A percentile compares a stretch with the other conserved stretches of the same genome.
Evolutionary conservation across 768 basidiomycete species (phyloP).

Genomic region (Pulveroboletus sp.): DNA sequence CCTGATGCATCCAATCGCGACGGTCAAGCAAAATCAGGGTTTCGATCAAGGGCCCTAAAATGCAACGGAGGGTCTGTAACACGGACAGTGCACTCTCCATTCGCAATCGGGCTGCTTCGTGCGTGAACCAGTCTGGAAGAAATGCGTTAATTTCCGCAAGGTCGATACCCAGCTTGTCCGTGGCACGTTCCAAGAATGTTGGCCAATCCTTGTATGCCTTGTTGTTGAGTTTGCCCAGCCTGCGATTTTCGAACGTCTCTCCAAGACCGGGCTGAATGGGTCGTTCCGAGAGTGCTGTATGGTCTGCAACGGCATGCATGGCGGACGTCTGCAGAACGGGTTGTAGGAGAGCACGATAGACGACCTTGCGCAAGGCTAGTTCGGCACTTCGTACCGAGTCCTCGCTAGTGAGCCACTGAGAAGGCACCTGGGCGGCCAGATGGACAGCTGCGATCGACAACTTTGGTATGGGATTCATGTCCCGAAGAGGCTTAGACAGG

Average conservation of each 20-base stretch:
- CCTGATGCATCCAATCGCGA: slow-evolving; percentile 51
- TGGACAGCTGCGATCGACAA: slow-evolving; percentile 49
- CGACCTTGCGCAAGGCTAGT: slow-evolving; percentile 65
- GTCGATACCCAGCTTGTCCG: slow-evolving; percentile 26
- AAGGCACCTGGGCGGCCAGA: slow-evolving; percentile 69
- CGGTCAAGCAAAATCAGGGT: slow-evolving; percentile 64
- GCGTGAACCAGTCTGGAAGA: slow-evolving; percentile 20
- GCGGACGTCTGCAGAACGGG: slow-evolving; percentile 19
- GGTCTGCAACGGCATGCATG: background rate
- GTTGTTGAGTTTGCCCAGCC: slow-evolving; percentile 52
- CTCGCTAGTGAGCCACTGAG: slow-evolving; percentile 51
- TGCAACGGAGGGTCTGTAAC: slow-evolving; percentile 65
- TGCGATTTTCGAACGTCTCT: slow-evolving; percentile 40
- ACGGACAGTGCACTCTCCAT: slow-evolving; percentile 48
- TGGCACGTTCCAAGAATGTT: slow-evolving; percentile 41
- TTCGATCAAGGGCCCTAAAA: slow-evolving; percentile 69
- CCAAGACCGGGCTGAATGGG: slow-evolving; percentile 31
- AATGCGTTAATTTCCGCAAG: slow-evolving; percentile 4
- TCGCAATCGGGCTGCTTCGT: slow-evolving; percentile 22
- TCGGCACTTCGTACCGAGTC: slow-evolving; percentile 34
- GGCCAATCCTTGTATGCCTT: slow-evolving; percentile 49
- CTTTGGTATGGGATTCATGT: slow-evolving; percentile 14
- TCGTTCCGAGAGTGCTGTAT: background rate
- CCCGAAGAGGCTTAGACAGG: slow-evolving; percentile 35
- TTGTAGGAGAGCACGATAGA: slow-evolving; percentile 66